These are phyloP conservation scores for Endoconidiophora laricicola DNA, from an alignment of 2,329 filamentous ascomycete genomes.

Conservation along the genomic window DNA sequence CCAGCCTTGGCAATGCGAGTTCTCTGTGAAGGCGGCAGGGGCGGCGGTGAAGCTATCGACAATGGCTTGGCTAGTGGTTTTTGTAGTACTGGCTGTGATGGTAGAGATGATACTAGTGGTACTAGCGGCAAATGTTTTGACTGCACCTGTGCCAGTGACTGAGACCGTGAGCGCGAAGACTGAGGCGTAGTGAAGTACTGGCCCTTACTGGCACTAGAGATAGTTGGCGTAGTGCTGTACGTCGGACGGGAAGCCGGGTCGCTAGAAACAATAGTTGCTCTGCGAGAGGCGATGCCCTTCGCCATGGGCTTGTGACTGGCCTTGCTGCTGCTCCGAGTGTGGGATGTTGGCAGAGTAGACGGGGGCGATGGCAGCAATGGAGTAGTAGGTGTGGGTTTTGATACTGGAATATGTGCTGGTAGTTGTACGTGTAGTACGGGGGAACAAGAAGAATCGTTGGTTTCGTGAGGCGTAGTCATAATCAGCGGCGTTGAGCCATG, in stretches of 20 bases:
- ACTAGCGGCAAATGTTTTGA: neutral
- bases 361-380: neutral
- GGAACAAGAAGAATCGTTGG: conserved; percentile 1
- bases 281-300: conserved; percentile 1
- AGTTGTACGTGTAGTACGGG: neutral
- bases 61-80: neutral
- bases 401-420: neutral
- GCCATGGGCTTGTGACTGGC: neutral
- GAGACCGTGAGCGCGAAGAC: neutral
- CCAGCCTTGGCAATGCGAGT: no score
- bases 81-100: neutral
- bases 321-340: neutral
- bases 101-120: neutral
- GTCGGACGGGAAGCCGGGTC: conserved; percentile 7
- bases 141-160: neutral
- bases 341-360: neutral
- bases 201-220: neutral
- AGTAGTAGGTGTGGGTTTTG: neutral
- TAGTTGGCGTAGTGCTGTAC: conserved; percentile 9
- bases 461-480: conserved; percentile 5
- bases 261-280: conserved; percentile 7
- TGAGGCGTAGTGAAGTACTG: neutral
- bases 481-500: conserved; percentile 2
- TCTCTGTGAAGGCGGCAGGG: neutral
- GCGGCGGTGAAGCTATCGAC: neutral